Percentiles rank a stretch among this genome's conserved stretches.
Conservation (phyloP, 305 asterid species). For the Rubia peregrina region DNA sequence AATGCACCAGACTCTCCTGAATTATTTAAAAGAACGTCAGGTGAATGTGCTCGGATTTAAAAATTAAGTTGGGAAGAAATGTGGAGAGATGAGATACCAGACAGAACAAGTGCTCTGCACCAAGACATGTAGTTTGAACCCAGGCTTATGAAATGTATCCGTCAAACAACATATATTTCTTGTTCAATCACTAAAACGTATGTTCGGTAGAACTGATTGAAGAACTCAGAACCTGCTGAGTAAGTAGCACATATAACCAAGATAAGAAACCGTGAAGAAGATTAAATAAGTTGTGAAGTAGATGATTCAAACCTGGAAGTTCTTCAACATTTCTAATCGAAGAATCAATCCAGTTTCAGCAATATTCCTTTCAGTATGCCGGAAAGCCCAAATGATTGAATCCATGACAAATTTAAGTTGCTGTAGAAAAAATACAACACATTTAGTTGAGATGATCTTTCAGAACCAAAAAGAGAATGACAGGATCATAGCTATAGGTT, state of each 20-base stretch:
- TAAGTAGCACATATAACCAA: conserved; percentile 17
- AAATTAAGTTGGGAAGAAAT: neutral
- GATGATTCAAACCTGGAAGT: conserved; percentile 59
- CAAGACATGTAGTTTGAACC: conserved; percentile 86
- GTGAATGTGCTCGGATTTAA: neutral
- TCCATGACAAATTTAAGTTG: conserved; percentile 96
- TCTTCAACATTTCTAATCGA: conserved; percentile 77
- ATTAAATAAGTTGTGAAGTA: neutral
- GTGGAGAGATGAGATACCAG: conserved; percentile 44
- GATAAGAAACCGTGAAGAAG: conserved; percentile 16
- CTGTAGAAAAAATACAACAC: conserved; percentile 30
- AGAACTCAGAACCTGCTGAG: conserved; percentile 73
- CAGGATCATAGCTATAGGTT: conserved; percentile 10
- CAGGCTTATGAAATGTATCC: conserved; percentile 95
- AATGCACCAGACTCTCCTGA: conserved; percentile 66
- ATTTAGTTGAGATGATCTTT: neutral
- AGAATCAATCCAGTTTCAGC: conserved; percentile 98
- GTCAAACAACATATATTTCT: conserved; percentile 88
- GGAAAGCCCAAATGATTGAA: conserved; percentile 98
- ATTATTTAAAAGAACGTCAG: conserved; percentile 11
- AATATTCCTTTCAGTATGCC: conserved; percentile 94
- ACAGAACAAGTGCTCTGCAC: conserved; percentile 73
- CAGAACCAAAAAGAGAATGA: neutral
- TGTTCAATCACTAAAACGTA: conserved; percentile 80
- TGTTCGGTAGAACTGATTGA: conserved; percentile 77